Evolutionary conservation across 495 filamentous ascomycete genomes (phyloP), one percentile per base, ranked within the genome.

Genomic region (Penicillium maclennaniae): DNA sequence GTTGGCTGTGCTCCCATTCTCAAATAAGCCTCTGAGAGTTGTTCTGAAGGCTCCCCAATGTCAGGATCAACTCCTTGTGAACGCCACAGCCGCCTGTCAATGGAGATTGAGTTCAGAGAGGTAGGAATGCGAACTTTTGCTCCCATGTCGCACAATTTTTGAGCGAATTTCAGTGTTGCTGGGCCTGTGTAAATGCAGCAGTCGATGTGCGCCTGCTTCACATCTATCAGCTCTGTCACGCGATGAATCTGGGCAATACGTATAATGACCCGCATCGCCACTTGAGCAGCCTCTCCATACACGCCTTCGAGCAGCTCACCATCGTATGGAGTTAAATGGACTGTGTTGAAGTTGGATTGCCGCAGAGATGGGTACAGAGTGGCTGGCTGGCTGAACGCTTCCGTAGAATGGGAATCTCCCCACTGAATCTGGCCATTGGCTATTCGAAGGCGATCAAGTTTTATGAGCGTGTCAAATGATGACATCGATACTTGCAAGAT

Each of bases 171-270:
- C 10, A 70, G 34, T 21, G 54, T 56, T 12, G 49, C 69, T 14
- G 66, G 62, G 3, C 69, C 69, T 1, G 62, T 68, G 56, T 71
- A 71, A 46, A 66, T 62, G 47, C 69, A 68, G 15, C 59, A 60
- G 43, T 71, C 69, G 19, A 71, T 58, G 42, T 71, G 69, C 25
- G 51, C 64, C 40, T 62, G 63, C 25, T 57, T 56, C 15, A 67
- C 51, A 12, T 64, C 45, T 10, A 64, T 58, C 6, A 71, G 40
- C 12, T 54, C 28, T 4, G 37, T 57, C 4, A 60, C 62, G 4
- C 50, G 58, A 44, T 56, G 54, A 0, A 69, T 45, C 1, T 25
- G 36, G 12, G 69, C 66, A 21, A 58, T 59, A 0, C 55, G 55
- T 4, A 67, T 39, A 17, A 69, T 47, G 6, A 69, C 61, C 7